phyloP scores from a whole-genome alignment of 345 rosid species.

The Bruguiera gymnorhiza region DNA sequence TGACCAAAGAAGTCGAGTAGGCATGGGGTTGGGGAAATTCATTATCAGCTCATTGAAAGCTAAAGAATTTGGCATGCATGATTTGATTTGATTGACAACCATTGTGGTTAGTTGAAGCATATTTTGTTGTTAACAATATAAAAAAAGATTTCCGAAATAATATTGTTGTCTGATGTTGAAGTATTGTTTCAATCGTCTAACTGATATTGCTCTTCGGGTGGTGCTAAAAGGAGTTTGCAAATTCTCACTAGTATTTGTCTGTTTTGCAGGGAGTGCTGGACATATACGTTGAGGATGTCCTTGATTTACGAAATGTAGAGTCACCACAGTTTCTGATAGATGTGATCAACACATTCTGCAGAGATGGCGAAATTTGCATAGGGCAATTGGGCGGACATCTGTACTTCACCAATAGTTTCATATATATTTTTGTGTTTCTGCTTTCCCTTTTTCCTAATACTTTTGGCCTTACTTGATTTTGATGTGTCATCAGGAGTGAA shows the following conservation, averaged over 20 bases:
- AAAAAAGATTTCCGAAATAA: too few species aligned
- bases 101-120: too few species aligned
- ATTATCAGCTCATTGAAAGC: too few species aligned
- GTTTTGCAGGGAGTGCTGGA: constrained; percentile 30
- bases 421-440: neutral
- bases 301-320: neutral
- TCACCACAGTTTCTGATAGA: constrained; percentile 18
- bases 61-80: neutral
- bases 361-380: constrained; percentile 20
- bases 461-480: neutral
- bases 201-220: neutral
- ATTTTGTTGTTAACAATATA: too few species aligned
- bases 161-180: too few species aligned
- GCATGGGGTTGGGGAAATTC: too few species aligned
- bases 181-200: neutral
- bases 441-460: neutral
- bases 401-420: constrained; percentile 8
- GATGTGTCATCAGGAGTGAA: constrained; percentile 18
- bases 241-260: neutral
- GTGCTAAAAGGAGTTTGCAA: neutral
- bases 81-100: neutral
- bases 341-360: constrained; percentile 15
- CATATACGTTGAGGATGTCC: constrained; percentile 14
- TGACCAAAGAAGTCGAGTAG: neutral
- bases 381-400: constrained; percentile 3